A percentile compares a stretch with the other conserved stretches of the same genome.
These are phyloP conservation scores for Psilocybe subaeruginosa DNA, from an alignment of 768 basidiomycete species.

Conservation along the genomic window DNA sequence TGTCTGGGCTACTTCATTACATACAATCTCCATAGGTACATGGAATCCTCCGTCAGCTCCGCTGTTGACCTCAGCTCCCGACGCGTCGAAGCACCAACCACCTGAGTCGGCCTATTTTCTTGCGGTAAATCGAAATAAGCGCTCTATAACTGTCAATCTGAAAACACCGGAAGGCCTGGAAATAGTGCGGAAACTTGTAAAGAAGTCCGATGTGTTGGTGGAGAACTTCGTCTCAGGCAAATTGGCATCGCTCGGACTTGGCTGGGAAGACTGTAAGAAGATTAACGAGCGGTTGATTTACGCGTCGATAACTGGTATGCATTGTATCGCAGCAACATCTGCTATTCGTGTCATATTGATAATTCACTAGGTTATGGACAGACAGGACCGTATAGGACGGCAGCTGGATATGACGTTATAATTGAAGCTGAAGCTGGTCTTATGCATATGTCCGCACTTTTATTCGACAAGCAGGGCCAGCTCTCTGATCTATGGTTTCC, in stretches of 20 bases:
- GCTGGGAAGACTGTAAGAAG: constrained; percentile 78
- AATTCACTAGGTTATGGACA: constrained; percentile 52
- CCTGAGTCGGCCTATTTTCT: constrained; percentile 95
- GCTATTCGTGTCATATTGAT: too few relatives aligned
- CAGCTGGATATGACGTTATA: constrained; percentile 88
- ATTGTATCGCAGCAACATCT: background rate
- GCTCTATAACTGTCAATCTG: constrained; percentile 88
- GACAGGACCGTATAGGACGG: constrained; percentile 83
- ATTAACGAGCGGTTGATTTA: constrained; percentile 86
- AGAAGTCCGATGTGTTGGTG: constrained; percentile 81
- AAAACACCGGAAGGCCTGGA: constrained; percentile 78
- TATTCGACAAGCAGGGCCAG: background rate
- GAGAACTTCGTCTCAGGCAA: constrained; percentile 91
- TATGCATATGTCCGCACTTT: constrained; percentile 79
- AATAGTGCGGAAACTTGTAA: constrained; percentile 72
- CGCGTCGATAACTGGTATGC: constrained; percentile 82
- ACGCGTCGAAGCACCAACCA: constrained; percentile 65
- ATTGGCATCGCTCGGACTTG: constrained; percentile 81
- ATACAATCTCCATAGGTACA: constrained; percentile 44
- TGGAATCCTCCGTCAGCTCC: constrained; percentile 71
- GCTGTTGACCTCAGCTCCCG: constrained; percentile 47
- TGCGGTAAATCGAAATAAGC: constrained; percentile 85
- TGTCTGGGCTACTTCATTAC: background rate
- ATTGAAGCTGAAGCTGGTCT: constrained; percentile 91
- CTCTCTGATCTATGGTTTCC: constrained; percentile 8